Evolutionary conservation across 768 basidiomycete genomes (phyloP).

Genomic region (Phylloporus sp.): DNA sequence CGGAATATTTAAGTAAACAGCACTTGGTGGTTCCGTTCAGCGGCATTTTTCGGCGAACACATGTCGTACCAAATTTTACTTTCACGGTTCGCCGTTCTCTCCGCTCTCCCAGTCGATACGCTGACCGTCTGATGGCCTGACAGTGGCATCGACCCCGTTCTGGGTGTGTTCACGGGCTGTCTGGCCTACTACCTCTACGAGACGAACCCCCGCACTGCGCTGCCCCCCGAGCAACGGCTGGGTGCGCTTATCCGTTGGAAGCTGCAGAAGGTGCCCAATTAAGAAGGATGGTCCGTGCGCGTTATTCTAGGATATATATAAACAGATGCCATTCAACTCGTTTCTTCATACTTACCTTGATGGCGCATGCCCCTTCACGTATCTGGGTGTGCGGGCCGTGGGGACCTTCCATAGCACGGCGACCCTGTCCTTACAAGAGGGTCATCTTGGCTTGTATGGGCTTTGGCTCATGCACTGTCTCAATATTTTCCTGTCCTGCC

Average conservation of each 20-base stretch:
- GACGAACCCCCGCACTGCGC: slow-evolving; percentile 69
- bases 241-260: slow-evolving; percentile 62
- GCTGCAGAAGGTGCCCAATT: slow-evolving; percentile 17
- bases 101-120: not conserved
- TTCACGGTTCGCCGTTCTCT: slow-evolving; percentile 27
- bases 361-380: slow-evolving; percentile 49
- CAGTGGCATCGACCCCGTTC: slow-evolving; percentile 65
- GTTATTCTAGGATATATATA: slow-evolving; percentile 25
- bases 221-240: slow-evolving; percentile 54
- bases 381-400: slow-evolving; percentile 50
- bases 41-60: slow-evolving; percentile 24
- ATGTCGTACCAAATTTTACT: slow-evolving; percentile 43
- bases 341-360: slow-evolving; percentile 55
- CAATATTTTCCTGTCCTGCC: slow-evolving; percentile 71
- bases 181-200: slow-evolving; percentile 81
- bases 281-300: slow-evolving; percentile 29
- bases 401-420: slow-evolving; percentile 64
- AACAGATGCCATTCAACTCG: not conserved
- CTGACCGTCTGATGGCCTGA: slow-evolving; percentile 7
- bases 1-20: slow-evolving; percentile 29
- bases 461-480: slow-evolving; percentile 70
- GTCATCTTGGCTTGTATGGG: slow-evolving; percentile 56
- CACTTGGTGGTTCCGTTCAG: slow-evolving; percentile 15
- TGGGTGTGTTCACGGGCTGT: slow-evolving; percentile 75
- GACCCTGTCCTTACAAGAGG: slow-evolving; percentile 64